Conservation (phyloP, 257 asterid species). For the Rhazya stricta region DNA sequence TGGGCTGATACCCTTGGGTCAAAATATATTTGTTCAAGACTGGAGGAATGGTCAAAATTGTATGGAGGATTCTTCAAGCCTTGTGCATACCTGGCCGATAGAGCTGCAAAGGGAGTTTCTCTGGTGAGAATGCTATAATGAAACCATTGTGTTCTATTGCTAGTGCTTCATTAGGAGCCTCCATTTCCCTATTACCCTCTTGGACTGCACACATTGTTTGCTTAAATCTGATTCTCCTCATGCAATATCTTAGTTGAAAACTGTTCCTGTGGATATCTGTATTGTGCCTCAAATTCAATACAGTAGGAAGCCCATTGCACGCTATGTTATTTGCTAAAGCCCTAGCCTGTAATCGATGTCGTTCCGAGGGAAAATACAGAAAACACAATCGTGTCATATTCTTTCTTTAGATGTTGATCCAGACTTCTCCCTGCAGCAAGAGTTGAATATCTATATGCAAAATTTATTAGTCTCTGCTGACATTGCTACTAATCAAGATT, state of each 20-base stretch:
- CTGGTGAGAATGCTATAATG: slow-evolving; percentile 55
- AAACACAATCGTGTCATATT: not conserved
- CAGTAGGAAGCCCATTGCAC: not conserved
- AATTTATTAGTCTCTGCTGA: not conserved
- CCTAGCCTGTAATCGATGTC: not conserved
- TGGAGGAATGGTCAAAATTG: slow-evolving; percentile 66
- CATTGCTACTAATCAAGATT: not conserved
- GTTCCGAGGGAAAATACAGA: no score
- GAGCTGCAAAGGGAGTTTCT: slow-evolving; percentile 76
- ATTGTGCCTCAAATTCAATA: not conserved
- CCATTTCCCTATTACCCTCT: not conserved
- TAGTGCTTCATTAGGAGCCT: not conserved
- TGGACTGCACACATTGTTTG: not conserved
- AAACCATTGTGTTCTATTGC: not conserved
- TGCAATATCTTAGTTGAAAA: not conserved
- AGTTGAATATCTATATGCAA: not conserved
- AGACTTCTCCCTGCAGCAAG: not conserved
- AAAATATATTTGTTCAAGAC: slow-evolving; percentile 66
- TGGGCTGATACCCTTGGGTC: slow-evolving; percentile 97
- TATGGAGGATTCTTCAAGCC: slow-evolving; percentile 88
- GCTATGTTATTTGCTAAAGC: not conserved
- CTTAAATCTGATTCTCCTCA: not conserved
- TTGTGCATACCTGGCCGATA: slow-evolving; percentile 68
- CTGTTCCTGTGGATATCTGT: not conserved
- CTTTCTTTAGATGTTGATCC: not conserved